Evolutionary conservation across 2,329 filamentous ascomycete genomes (phyloP), one percentile per base, ranked within the genome.

Genomic region (Talaromyces sp.): DNA sequence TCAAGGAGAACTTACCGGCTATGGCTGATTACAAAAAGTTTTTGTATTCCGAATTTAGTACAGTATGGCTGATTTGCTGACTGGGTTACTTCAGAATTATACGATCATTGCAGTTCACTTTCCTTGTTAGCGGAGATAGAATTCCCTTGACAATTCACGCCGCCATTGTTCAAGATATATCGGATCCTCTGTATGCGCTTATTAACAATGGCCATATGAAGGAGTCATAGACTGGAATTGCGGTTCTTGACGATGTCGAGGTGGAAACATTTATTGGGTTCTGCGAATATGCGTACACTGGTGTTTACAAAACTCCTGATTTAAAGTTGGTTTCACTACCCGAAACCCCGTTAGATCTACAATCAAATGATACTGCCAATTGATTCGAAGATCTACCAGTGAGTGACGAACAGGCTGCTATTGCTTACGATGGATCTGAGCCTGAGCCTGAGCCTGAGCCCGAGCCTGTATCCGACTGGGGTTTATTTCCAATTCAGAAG

Each of bases 401-500:
- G 34, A 36, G 34, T 36, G 34, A 36, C 10, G 12, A 36, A n/a
- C n/a, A n/a, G n/a, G n/a, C n/a, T n/a, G n/a, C n/a, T 36, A 36
- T 10, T 33, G 8, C 31, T 7, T 33, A 51, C 23, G 23, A 23
- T 67, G 71, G 57, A 68, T 69, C 60, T 68, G 71, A 61, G 67
- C 73, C 71, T 63, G 72, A 36, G 67, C 70, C 5, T 4, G 70
- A 70, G 57, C 70, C 72, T 2, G 68, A 75, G 36, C 72, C 70
- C 56, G 72, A 70, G 59, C 68, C 72, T 7, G 56, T 55, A 27
- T 42, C 64, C 4, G 68, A 70, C n/a, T n/a, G n/a, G n/a, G n/a
- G n/a, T n/a, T n/a, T n/a, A n/a, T n/a, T n/a, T n/a, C n/a, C n/a
- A n/a, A n/a, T n/a, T n/a, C n/a, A n/a, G n/a, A n/a, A n/a, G n/a